phyloP scores from a whole-genome alignment of 768 basidiomycete species.

The Termitomyces sp. region DNA sequence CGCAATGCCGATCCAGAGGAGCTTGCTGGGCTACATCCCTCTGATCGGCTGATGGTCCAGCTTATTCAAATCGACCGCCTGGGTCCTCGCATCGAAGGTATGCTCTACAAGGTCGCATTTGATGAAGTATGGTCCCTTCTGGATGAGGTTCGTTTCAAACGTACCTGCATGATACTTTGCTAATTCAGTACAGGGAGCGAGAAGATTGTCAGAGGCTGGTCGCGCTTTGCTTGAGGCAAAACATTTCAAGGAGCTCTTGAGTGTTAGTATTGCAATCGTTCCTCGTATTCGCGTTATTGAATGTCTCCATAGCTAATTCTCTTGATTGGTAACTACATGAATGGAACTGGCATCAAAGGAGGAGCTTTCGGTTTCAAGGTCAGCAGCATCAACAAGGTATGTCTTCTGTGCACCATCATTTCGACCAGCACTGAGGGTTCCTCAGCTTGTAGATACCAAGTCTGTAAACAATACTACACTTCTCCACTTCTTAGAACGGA shows the following conservation, averaged over 20 bases:
- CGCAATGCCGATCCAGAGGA: slow-evolving; percentile 85
- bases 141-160: slow-evolving; percentile 60
- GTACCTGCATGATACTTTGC: neutral
- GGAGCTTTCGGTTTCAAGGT: slow-evolving; percentile 97
- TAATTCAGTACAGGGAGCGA: slow-evolving; percentile 58
- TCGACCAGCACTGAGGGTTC: neutral
- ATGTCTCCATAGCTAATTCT: slow-evolving; percentile 68
- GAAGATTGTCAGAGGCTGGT: slow-evolving; percentile 80
- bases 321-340: slow-evolving; percentile 97
- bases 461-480: slow-evolving; percentile 92
- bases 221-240: slow-evolving; percentile 77
- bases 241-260: slow-evolving; percentile 87
- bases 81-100: slow-evolving; percentile 86
- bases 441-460: slow-evolving; percentile 94
- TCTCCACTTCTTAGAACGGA: slow-evolving; percentile 91
- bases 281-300: neutral
- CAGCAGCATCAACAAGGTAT: slow-evolving; percentile 94
- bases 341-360: slow-evolving; percentile 92
- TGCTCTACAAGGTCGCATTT: slow-evolving; percentile 90
- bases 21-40: slow-evolving; percentile 84
- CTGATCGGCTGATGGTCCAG: slow-evolving; percentile 96
- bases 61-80: slow-evolving; percentile 93
- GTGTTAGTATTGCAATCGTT: slow-evolving; percentile 43
- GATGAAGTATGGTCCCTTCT: slow-evolving; percentile 81
- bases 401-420: neutral